Percentiles rank a stretch among this genome's conserved stretches.
These are phyloP conservation scores for Sphagnum magellanicum DNA, from an alignment of 228 moss, liverwort and hornwort species.

Conservation along the genomic window DNA sequence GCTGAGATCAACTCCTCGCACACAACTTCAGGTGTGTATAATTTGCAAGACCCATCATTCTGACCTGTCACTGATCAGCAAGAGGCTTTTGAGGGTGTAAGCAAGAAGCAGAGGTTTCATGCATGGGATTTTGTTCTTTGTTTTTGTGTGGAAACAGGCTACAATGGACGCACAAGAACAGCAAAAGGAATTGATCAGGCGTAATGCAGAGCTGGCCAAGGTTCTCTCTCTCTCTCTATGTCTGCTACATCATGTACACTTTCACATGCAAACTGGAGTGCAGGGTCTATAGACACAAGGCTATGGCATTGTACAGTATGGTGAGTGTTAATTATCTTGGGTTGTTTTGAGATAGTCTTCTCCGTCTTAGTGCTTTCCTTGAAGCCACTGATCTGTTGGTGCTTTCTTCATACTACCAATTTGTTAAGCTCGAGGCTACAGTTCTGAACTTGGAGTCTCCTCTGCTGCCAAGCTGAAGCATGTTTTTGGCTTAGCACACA, in stretches of 20 bases:
- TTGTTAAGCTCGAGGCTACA: not conserved
- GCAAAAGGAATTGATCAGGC: constrained; percentile 68
- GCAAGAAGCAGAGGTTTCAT: constrained; percentile 3
- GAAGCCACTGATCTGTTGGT: too few relatives aligned
- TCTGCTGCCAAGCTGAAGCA: not conserved
- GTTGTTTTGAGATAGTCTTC: too few relatives aligned
- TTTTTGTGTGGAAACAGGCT: constrained; percentile 20
- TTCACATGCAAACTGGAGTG: not conserved
- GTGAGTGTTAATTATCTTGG: too few relatives aligned
- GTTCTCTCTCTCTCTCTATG: constrained; percentile 12
- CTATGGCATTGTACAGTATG: too few relatives aligned
- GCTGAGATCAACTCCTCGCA: constrained; percentile 20
- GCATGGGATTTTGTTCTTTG: constrained; percentile 16
- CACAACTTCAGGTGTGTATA: constrained; percentile 32
- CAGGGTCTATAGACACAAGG: too few relatives aligned
- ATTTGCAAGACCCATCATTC: not conserved
- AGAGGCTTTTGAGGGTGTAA: not conserved
- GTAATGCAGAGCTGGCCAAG: constrained; percentile 77
- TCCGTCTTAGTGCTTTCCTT: too few relatives aligned
- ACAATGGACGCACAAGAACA: constrained; percentile 62
- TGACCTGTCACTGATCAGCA: not conserved
- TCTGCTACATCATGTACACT: not conserved
- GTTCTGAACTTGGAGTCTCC: not conserved
- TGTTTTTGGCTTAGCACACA: not conserved
- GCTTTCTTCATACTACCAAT: not conserved